Conservation (phyloP, 2,329 filamentous ascomycete species). For the Pseudogymnoascus sp. region DNA sequence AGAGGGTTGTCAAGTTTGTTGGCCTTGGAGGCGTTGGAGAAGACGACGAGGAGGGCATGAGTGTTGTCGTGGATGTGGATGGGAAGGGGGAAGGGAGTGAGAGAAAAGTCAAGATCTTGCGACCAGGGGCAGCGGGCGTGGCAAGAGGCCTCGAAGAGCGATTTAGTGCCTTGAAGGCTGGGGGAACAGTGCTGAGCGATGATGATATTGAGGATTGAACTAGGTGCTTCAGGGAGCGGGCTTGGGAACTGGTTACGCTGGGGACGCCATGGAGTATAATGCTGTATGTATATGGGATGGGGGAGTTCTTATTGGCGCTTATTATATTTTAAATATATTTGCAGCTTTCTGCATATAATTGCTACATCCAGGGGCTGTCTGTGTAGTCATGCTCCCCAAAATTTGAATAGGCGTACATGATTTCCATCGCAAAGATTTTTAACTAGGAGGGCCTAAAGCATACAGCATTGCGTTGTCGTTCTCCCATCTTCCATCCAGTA, state of each 20-base stretch:
- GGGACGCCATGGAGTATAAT: background rate
- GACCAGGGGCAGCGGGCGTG: slow-evolving; percentile 18
- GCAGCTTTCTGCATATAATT: too few relatives aligned
- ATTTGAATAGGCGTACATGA: background rate
- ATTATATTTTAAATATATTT: background rate
- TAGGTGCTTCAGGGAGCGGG: background rate
- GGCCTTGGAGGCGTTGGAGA: slow-evolving; percentile 35
- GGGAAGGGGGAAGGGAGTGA: slow-evolving; percentile 39
- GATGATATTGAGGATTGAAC: slow-evolving; percentile 70
- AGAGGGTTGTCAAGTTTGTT: slow-evolving; percentile 29
- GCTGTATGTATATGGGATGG: background rate
- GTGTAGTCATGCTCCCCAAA: background rate
- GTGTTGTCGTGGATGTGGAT: slow-evolving; percentile 27
- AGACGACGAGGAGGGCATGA: slow-evolving; percentile 39
- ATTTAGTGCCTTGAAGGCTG: slow-evolving; percentile 28
- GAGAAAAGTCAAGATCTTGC: slow-evolving; percentile 18
- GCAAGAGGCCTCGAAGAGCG: slow-evolving; percentile 15
- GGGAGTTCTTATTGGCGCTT: background rate
- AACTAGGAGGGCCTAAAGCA: background rate
- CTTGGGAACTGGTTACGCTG: background rate
- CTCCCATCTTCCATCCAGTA: background rate
- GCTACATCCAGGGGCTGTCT: too few relatives aligned
- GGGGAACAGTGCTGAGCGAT: slow-evolving; percentile 66
- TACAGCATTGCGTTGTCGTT: background rate
- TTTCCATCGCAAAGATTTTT: background rate